A percentile compares a stretch with the other conserved stretches of the same genome.
phyloP scores from a whole-genome alignment of 2,329 filamentous ascomycete species.

The Aspergillus awamori region DNA sequence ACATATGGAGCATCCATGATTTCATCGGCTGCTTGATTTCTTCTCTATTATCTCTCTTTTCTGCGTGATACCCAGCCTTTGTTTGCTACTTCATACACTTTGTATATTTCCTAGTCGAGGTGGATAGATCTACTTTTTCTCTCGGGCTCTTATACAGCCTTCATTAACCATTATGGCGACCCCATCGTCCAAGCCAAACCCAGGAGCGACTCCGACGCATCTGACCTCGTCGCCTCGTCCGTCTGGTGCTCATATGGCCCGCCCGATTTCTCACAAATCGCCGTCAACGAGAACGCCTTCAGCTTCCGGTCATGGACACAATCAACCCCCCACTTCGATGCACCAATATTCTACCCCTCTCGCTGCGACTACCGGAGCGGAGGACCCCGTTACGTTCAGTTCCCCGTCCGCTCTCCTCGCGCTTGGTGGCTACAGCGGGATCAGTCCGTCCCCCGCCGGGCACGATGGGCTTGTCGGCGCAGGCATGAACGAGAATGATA shows the following conservation, averaged over 20 bases:
- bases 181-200: conserved; percentile 47
- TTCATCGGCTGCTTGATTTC: neutral
- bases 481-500: conserved; percentile 43
- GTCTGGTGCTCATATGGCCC: conserved; percentile 43
- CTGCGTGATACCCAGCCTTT: conserved; percentile 6
- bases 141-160: neutral
- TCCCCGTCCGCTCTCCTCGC: conserved; percentile 50
- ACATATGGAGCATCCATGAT: conserved; percentile 9
- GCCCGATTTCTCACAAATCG: conserved; percentile 48
- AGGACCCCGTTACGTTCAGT: conserved; percentile 48
- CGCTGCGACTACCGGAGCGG: conserved; percentile 38
- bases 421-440: conserved; percentile 46
- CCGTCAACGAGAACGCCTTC: conserved; percentile 50
- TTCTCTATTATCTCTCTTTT: neutral
- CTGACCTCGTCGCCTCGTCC: conserved; percentile 49
- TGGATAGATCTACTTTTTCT: neutral
- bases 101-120: neutral
- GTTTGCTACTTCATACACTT: neutral
- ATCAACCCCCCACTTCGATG: conserved; percentile 40
- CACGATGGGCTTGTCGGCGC: conserved; percentile 40
- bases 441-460: conserved; percentile 44
- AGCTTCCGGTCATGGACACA: conserved; percentile 40
- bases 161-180: conserved; percentile 43
- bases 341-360: conserved; percentile 50
- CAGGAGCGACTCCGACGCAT: conserved; percentile 47